Evolutionary conservation across 2,329 filamentous ascomycete species (phyloP).

Genomic region (Sphaerulina musiva): DNA sequence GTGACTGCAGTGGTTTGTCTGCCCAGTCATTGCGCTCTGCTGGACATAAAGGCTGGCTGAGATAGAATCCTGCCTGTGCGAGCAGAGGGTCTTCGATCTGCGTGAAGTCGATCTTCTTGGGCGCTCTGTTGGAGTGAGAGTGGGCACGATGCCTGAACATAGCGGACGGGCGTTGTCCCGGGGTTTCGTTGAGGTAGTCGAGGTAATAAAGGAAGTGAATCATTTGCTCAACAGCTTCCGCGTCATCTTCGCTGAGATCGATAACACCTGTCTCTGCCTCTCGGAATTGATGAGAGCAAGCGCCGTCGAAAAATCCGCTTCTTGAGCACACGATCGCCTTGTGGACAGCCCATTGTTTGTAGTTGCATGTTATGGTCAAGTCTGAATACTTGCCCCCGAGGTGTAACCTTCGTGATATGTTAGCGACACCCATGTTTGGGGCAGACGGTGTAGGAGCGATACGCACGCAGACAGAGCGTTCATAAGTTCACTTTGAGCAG

Average conservation of each 20-base stretch:
- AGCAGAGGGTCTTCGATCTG: constrained; percentile 35
- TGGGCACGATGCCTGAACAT: constrained; percentile 15
- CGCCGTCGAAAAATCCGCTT: constrained; percentile 41
- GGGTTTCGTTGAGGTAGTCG: constrained; percentile 31
- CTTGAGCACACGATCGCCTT: constrained; percentile 45
- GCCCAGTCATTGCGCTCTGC: neutral
- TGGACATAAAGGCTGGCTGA: neutral
- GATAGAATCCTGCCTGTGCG: constrained; percentile 31
- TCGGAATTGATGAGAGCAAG: constrained; percentile 33
- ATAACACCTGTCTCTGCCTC: constrained; percentile 33
- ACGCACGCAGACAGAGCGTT: constrained; percentile 44
- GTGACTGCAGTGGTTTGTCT: neutral
- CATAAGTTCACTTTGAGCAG: constrained; percentile 41
- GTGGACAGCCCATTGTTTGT: constrained; percentile 43
- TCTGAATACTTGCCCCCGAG: constrained; percentile 42
- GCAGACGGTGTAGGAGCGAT: constrained; percentile 5
- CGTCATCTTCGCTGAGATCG: constrained; percentile 36
- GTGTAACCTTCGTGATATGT: constrained; percentile 29
- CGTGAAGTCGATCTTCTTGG: constrained; percentile 32
- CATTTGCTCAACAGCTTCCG: constrained; percentile 37
- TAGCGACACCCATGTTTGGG: constrained; percentile 21
- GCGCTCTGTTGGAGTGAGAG: constrained; percentile 28
- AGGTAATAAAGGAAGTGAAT: constrained; percentile 38
- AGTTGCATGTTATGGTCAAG: constrained; percentile 43
- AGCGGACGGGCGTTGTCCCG: constrained; percentile 22